phyloP scores from a whole-genome alignment of 768 basidiomycete species.

The Imleria badia region DNA sequence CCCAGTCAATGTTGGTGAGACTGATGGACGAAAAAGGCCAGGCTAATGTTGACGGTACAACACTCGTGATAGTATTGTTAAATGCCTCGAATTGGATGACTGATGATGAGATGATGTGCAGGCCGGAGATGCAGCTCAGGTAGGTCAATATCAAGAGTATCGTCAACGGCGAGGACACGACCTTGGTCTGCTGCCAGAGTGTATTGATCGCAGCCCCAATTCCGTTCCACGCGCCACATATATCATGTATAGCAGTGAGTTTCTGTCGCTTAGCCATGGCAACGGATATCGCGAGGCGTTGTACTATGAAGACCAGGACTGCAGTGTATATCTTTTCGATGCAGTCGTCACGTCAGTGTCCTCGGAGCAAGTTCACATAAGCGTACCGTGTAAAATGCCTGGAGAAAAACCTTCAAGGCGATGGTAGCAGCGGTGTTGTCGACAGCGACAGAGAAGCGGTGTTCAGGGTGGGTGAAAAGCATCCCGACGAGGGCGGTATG shows the following conservation, averaged over 20 bases:
- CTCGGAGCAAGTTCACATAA: no score
- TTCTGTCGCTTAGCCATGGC: slow-evolving; percentile 7
- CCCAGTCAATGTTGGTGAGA: not conserved
- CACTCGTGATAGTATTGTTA: not conserved
- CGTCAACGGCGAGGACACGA: slow-evolving; percentile 4
- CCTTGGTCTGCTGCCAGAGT: slow-evolving; percentile 20
- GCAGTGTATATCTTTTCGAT: slow-evolving; percentile 17
- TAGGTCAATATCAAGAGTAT: slow-evolving; percentile 14
- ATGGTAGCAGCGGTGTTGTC: not conserved
- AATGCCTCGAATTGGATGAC: slow-evolving; percentile 21
- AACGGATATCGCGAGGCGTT: slow-evolving; percentile 11
- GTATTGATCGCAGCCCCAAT: slow-evolving; percentile 18
- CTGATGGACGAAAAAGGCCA: not conserved
- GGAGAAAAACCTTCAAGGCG: not conserved
- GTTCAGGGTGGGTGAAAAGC: not conserved
- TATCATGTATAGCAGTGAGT: slow-evolving; percentile 21
- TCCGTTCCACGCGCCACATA: slow-evolving; percentile 21
- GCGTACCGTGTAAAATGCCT: not conserved
- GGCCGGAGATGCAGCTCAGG: slow-evolving; percentile 14
- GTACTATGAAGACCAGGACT: slow-evolving; percentile 13
- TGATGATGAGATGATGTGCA: slow-evolving; percentile 26
- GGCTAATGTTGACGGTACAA: not conserved
- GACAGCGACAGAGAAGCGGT: not conserved
- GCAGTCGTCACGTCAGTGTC: not conserved
- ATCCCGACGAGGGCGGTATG: not conserved